Evolutionary conservation across 371 early-diverging fungal species (phyloP).

Genomic region (Apophysomyces variabilis): DNA sequence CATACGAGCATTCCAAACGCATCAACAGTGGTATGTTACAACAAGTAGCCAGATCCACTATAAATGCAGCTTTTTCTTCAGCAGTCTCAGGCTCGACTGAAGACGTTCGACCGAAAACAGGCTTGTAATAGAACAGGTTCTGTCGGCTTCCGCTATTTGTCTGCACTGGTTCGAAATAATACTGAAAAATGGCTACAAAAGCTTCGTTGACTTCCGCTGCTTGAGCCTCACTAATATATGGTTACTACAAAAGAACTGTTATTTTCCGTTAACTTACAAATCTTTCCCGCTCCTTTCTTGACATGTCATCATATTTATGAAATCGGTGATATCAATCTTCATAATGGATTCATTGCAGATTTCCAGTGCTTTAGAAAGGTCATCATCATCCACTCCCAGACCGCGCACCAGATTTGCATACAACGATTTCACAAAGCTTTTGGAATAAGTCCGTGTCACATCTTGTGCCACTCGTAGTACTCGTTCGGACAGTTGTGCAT

Average conservation of each 20-base stretch:
- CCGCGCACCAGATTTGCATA: conserved; percentile 68
- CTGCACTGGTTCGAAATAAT: conserved; percentile 65
- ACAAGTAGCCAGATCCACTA: conserved; percentile 54
- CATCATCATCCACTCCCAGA: conserved; percentile 52
- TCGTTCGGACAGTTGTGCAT: conserved; percentile 36
- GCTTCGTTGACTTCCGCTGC: conserved; percentile 45
- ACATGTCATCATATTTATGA: conserved; percentile 65
- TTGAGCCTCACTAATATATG: conserved; percentile 14
- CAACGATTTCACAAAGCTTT: conserved; percentile 66
- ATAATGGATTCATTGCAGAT: conserved; percentile 65
- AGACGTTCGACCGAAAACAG: conserved; percentile 42
- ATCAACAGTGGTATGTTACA: conserved; percentile 62
- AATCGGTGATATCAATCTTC: conserved; percentile 76
- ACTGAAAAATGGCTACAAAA: conserved; percentile 60
- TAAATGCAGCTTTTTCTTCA: conserved; percentile 41
- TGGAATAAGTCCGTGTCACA: conserved; percentile 49
- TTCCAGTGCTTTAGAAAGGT: conserved; percentile 60
- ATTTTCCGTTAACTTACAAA: conserved; percentile 33
- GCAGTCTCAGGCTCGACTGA: conserved; percentile 1
- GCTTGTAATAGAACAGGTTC: conserved; percentile 72
- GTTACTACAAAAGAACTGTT: conserved; percentile 11
- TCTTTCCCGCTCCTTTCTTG: conserved; percentile 40
- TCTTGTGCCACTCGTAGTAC: conserved; percentile 42
- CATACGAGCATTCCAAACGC: conserved; percentile 64
- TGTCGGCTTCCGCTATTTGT: conserved; percentile 37